Conservation (phyloP, 2,329 filamentous ascomycete species). For the Aspergillus oerlinghausenensis region DNA sequence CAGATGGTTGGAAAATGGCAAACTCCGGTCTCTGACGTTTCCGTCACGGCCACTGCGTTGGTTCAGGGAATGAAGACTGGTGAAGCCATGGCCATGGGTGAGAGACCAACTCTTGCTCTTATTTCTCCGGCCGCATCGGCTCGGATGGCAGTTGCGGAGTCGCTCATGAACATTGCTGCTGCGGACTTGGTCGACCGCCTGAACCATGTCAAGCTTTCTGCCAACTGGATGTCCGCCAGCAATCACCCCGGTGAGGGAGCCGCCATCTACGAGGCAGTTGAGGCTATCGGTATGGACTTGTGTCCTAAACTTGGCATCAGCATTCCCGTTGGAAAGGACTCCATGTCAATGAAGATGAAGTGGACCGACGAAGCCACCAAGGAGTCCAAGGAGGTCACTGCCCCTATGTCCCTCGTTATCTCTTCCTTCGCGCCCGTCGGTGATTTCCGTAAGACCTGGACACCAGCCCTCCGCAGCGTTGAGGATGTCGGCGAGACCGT, state of each 20-base stretch:
- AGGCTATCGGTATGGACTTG: slow-evolving; percentile 87
- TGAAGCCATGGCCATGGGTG: slow-evolving; percentile 97
- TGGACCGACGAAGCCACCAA: slow-evolving; percentile 71
- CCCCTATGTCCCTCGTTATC: slow-evolving; percentile 85
- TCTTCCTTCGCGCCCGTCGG: slow-evolving; percentile 84
- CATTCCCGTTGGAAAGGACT: slow-evolving; percentile 97
- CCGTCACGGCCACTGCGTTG: slow-evolving; percentile 82
- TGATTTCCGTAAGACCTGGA: slow-evolving; percentile 85
- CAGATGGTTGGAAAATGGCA: slow-evolving; percentile 98
- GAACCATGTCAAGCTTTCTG: slow-evolving; percentile 77
- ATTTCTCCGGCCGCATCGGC: slow-evolving; percentile 88
- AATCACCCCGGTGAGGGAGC: slow-evolving; percentile 89
- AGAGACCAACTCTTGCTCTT: slow-evolving; percentile 81
- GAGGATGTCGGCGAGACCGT: slow-evolving; percentile 87
- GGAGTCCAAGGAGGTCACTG: slow-evolving; percentile 77
- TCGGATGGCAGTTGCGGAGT: slow-evolving; percentile 93
- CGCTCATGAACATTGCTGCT: slow-evolving; percentile 86
- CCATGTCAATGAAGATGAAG: slow-evolving; percentile 97
- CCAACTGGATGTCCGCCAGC: slow-evolving; percentile 99
- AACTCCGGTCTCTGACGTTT: slow-evolving; percentile 86
- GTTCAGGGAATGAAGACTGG: slow-evolving; percentile 68
- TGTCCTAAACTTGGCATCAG: slow-evolving; percentile 86
- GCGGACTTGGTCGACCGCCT: slow-evolving; percentile 69
- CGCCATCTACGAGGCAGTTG: slow-evolving; percentile 85
- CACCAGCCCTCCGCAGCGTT: slow-evolving; percentile 73